phyloP scores from a whole-genome alignment of 179 eudicot genomes.

The Silene coronaria region DNA sequence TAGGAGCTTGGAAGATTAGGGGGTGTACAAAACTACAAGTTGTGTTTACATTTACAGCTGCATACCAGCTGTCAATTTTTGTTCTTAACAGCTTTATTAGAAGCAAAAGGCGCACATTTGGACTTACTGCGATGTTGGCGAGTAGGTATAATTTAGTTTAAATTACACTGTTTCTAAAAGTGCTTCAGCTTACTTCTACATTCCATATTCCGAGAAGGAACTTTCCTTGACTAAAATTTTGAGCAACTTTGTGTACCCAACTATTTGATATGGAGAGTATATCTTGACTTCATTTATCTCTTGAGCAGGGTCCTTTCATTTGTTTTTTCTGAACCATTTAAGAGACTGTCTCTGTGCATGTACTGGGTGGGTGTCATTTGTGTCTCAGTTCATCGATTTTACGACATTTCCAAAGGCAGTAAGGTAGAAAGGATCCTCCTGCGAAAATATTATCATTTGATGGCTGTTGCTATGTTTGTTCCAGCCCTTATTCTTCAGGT shows the following conservation, averaged over 20 bases:
- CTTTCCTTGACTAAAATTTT: neutral
- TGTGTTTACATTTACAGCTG: neutral
- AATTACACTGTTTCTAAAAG: neutral
- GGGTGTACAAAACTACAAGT: neutral
- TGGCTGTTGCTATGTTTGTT: slow-evolving; percentile 88
- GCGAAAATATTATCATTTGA: slow-evolving; percentile 87
- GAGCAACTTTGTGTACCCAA: neutral
- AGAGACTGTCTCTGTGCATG: slow-evolving; percentile 73
- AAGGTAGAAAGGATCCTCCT: slow-evolving; percentile 86
- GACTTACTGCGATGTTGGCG: neutral
- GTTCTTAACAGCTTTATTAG: neutral
- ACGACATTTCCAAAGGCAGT: slow-evolving; percentile 74
- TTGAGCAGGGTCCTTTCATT: slow-evolving; percentile 67
- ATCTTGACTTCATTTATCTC: slow-evolving; percentile 20
- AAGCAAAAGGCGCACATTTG: neutral
- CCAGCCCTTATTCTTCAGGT: slow-evolving; percentile 97
- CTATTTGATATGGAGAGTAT: slow-evolving; percentile 5
- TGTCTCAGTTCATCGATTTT: slow-evolving; percentile 61
- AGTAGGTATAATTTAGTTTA: neutral
- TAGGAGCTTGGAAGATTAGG: neutral
- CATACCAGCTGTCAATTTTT: neutral
- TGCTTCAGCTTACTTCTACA: neutral
- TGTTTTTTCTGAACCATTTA: slow-evolving; percentile 76
- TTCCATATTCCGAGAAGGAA: neutral
- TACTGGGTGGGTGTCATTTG: slow-evolving; percentile 72